A percentile compares a stretch with the other conserved stretches of the same genome.
phyloP scores from a whole-genome alignment of 495 filamentous ascomycete species.

The Xylaria grammica region DNA sequence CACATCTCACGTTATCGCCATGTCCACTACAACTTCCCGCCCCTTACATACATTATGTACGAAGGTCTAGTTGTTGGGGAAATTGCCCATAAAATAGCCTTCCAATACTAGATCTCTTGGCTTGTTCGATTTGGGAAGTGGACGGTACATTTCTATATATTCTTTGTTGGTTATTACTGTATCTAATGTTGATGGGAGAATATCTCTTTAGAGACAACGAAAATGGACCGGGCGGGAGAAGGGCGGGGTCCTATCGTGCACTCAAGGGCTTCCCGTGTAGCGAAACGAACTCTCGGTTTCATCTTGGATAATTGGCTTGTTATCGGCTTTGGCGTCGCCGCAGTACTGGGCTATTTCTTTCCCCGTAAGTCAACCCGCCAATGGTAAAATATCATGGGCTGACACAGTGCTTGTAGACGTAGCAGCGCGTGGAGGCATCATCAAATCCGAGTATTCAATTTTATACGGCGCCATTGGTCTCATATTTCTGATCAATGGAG shows the following conservation, averaged over 20 bases:
- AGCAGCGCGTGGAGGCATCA: slow-evolving; percentile 57
- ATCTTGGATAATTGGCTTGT: slow-evolving; percentile 62
- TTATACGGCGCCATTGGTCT: slow-evolving; percentile 59
- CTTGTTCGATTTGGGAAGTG: not conserved
- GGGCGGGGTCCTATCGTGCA: slow-evolving; percentile 23
- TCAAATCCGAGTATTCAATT: slow-evolving; percentile 59
- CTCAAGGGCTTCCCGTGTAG: slow-evolving; percentile 22
- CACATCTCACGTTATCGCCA: too few relatives aligned
- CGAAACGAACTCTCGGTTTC: slow-evolving; percentile 36
- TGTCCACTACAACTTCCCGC: too few relatives aligned
- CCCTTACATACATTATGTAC: too few relatives aligned
- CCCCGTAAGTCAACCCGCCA: slow-evolving; percentile 39
- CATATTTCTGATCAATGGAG: slow-evolving; percentile 61
- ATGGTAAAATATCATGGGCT: not conserved
- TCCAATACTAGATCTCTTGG: not conserved
- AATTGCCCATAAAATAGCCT: too few relatives aligned
- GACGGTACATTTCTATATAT: not conserved
- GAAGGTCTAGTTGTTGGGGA: too few relatives aligned
- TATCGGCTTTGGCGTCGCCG: slow-evolving; percentile 58
- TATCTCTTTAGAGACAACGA: not conserved
- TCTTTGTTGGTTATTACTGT: not conserved
- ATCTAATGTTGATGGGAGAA: not conserved
- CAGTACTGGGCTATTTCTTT: slow-evolving; percentile 58
- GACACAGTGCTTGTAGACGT: slow-evolving; percentile 40
- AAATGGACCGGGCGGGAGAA: not conserved